Conservation (phyloP, 2,329 filamentous ascomycete species). For the Botryotinia convoluta region DNA sequence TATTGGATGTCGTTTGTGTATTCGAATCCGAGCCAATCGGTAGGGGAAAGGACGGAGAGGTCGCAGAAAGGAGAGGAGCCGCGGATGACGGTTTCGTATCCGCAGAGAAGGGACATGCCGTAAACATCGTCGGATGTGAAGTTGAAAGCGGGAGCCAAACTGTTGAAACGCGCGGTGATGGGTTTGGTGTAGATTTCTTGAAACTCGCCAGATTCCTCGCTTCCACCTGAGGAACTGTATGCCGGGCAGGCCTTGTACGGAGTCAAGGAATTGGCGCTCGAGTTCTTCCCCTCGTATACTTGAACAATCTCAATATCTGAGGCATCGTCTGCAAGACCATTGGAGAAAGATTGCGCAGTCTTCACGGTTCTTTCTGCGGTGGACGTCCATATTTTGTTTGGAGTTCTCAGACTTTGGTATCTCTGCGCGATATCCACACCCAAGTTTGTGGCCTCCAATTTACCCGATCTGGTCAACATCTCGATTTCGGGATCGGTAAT, state of each 20-base stretch:
- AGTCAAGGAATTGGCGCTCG: slow-evolving; percentile 52
- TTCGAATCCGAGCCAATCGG: slow-evolving; percentile 50
- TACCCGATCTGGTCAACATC: slow-evolving; percentile 32
- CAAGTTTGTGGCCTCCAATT: slow-evolving; percentile 32
- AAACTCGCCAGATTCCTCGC: slow-evolving; percentile 44
- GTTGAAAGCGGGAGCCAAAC: slow-evolving; percentile 49
- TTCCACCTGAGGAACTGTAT: slow-evolving; percentile 50
- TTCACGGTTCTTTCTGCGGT: slow-evolving; percentile 51
- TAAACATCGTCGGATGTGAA: slow-evolving; percentile 51
- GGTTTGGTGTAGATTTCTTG: slow-evolving; percentile 48
- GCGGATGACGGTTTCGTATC: slow-evolving; percentile 50
- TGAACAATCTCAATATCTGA: slow-evolving; percentile 45
- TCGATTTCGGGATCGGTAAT: slow-evolving; percentile 33
- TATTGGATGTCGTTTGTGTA: slow-evolving; percentile 51
- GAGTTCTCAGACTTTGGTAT: slow-evolving; percentile 42
- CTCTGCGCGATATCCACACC: slow-evolving; percentile 34
- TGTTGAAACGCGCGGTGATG: slow-evolving; percentile 47
- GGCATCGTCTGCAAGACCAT: slow-evolving; percentile 45
- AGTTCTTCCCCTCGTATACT: slow-evolving; percentile 46
- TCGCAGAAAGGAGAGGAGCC: slow-evolving; percentile 48
- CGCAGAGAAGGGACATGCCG: slow-evolving; percentile 50
- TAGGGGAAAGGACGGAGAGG: slow-evolving; percentile 44
- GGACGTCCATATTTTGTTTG: slow-evolving; percentile 50
- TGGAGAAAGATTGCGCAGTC: slow-evolving; percentile 48
- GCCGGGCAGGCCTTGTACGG: slow-evolving; percentile 53